These are phyloP conservation scores for Aspergillus cejpii DNA, from an alignment of 2,329 filamentous ascomycete genomes.

Conservation along the genomic window DNA sequence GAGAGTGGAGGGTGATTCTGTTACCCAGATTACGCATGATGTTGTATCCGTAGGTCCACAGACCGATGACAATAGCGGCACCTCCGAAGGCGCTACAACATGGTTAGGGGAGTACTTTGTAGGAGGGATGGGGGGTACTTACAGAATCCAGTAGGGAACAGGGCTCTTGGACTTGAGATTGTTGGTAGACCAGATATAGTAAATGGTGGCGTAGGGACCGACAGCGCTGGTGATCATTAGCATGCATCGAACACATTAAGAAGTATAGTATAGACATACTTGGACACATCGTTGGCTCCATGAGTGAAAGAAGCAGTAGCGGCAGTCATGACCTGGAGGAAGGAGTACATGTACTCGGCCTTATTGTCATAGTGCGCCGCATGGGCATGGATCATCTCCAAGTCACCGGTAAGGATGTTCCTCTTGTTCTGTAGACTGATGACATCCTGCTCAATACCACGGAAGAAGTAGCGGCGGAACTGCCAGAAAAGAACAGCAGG, in stretches of 20 bases:
- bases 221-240: constrained; percentile 10
- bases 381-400: constrained; percentile 15
- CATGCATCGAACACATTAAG: background rate
- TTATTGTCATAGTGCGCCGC: constrained; percentile 13
- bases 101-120: background rate
- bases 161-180: constrained; percentile 7
- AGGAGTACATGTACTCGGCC: constrained; percentile 17
- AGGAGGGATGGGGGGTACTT: background rate
- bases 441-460: constrained; percentile 15
- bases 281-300: constrained; percentile 18
- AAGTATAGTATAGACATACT: constrained; percentile 5
- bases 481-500: constrained; percentile 15
- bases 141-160: constrained; percentile 18
- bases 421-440: constrained; percentile 14
- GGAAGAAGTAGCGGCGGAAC: constrained; percentile 11
- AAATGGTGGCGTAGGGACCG: constrained; percentile 18
- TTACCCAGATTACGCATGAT: constrained; percentile 19
- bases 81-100: constrained; percentile 14
- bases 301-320: constrained; percentile 15
- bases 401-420: constrained; percentile 12
- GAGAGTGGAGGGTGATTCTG: constrained; percentile 15
- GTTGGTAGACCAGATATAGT: constrained; percentile 11
- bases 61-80: constrained; percentile 11
- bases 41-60: constrained; percentile 20
- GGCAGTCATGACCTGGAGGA: constrained; percentile 16